phyloP scores from a whole-genome alignment of 2,329 filamentous ascomycete genomes.

The Neopestalotiopsis rosae region DNA sequence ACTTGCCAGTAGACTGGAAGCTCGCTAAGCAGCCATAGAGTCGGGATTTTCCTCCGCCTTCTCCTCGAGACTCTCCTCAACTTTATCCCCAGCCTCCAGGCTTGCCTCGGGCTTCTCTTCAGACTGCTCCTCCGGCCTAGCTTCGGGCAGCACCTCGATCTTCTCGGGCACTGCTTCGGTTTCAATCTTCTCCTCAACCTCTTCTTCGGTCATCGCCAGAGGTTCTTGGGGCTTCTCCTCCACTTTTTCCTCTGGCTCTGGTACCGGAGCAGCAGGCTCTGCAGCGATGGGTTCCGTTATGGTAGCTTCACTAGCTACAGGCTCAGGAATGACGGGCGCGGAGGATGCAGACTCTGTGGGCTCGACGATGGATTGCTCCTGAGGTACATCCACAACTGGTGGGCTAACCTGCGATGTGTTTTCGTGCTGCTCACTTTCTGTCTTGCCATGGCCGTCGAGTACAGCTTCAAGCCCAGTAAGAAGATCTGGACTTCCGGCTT shows the following conservation, averaged over 20 bases:
- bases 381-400: not conserved
- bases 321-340: not conserved
- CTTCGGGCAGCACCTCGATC: not conserved
- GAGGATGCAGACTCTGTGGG: not conserved
- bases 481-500: slow-evolving; percentile 47
- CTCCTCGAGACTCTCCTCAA: not conserved
- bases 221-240: not conserved
- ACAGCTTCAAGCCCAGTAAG: slow-evolving; percentile 52
- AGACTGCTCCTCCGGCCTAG: not conserved
- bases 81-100: too few species aligned
- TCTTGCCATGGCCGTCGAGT: slow-evolving; percentile 44
- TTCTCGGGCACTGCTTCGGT: not conserved
- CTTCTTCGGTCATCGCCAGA: not conserved
- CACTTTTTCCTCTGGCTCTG: not conserved
- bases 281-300: not conserved
- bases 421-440: slow-evolving; percentile 21
- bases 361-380: not conserved
- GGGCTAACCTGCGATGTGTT: not conserved
- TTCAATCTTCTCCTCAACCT: not conserved
- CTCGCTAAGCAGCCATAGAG: not conserved
- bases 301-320: not conserved
- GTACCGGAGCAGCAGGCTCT: not conserved
- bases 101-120: not conserved
- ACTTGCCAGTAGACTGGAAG: too few species aligned
- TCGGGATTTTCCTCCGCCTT: not conserved